Conservation (phyloP, 2,329 filamentous ascomycete species). For the Ophiocordyceps camponoti-saundersi region DNA sequence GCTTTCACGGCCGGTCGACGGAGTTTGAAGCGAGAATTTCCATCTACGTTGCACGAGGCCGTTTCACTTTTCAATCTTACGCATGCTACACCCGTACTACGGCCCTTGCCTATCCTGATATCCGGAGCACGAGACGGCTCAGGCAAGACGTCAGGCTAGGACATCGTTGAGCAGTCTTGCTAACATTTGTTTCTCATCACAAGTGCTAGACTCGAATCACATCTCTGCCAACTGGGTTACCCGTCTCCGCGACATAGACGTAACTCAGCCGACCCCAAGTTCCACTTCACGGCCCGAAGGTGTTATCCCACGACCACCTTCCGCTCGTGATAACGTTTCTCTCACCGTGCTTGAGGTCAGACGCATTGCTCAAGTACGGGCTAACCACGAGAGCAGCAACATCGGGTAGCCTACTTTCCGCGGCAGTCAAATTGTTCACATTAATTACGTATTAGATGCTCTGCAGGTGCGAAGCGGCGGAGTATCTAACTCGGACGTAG, state of each 20-base stretch:
- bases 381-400: conserved; percentile 25
- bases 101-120: not conserved
- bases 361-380: conserved; percentile 23
- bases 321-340: conserved; percentile 21
- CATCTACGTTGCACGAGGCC: not conserved
- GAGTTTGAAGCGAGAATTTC: not conserved
- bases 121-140: not conserved
- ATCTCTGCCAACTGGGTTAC: conserved; percentile 27
- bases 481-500: conserved; percentile 21
- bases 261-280: conserved; percentile 35
- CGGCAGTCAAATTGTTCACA: conserved; percentile 28
- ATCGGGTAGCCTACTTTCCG: conserved; percentile 14
- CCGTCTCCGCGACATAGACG: conserved; percentile 36
- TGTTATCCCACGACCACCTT: conserved; percentile 5
- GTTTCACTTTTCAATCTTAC: not conserved
- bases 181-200: conserved; percentile 5
- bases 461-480: conserved; percentile 26
- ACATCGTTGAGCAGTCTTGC: not conserved
- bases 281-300: conserved; percentile 34
- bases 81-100: not conserved
- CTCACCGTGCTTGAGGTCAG: conserved; percentile 32
- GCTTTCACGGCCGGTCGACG: not conserved
- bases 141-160: not conserved
- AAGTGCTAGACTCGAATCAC: conserved; percentile 21
- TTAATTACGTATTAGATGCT: conserved; percentile 27